Evolutionary conservation across 352 stramenopile species (phyloP), one percentile per base, ranked within the genome.

Genomic region (Phytopythium ostracodes): DNA sequence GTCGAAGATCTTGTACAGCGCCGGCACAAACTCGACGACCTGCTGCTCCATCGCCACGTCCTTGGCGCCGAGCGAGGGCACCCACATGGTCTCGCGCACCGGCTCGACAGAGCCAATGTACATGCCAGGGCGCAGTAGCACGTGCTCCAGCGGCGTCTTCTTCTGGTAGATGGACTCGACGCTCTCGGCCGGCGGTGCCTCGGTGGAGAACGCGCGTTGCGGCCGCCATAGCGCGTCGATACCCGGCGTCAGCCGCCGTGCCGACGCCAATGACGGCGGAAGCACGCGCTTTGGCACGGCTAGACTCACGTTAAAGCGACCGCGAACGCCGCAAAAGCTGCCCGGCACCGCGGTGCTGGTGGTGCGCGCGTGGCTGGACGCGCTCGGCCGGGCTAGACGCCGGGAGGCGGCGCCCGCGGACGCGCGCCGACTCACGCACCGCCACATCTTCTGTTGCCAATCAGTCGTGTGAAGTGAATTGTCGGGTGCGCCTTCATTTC

Each of bases 1-100:
- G 73, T 99, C 97, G 67, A 99, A 99, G 68, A 99, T 99, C 75
- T 99, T 99, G 89, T 97, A 99, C 50, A 99, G 77, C 40, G 88
- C 88, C 10, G 84, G 83, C 15, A 92, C 81, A 56, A 89, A 95
- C 69, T 93, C 81, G 20, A 96, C 81, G 18, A 70, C 63, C 40
- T 89, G 76, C 54, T 90, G 85, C 56, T 81, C 81, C 85, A 95
- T 94, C 52, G 29, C 10, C 71, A 66, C 42, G 77, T 62, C 59
- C 42, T 59, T 55, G 43, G 65, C 67, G 10, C 75, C 70, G 10
- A 73, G 73, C 22, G 74, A 67, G 18, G 88, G 62, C 53, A 93
- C 84, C 88, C 88, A 96, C 82, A 95, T 89, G 20, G 68, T 82
- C 64, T 91, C 82, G 52, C 81, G 81, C 18, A 75, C 73, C 0